phyloP scores from a whole-genome alignment of 352 stramenopile genomes.

The Phytopythium montanum region DNA sequence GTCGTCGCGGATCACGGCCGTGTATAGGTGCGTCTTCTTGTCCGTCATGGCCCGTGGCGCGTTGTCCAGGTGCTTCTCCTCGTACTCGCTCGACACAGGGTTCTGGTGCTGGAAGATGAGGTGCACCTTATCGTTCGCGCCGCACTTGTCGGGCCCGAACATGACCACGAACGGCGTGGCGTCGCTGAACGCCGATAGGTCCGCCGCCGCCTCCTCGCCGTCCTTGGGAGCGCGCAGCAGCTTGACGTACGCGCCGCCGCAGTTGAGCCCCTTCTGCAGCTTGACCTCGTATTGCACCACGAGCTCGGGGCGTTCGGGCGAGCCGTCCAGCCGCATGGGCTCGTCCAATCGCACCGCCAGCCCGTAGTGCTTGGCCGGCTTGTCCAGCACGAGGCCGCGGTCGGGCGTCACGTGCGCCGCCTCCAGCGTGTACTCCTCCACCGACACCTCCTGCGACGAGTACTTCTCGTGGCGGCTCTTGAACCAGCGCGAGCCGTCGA shows the following conservation, averaged over 20 bases:
- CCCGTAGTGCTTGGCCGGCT: constrained; percentile 73
- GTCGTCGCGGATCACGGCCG: constrained; percentile 85
- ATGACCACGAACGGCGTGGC: constrained; percentile 92
- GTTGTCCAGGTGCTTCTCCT: constrained; percentile 93
- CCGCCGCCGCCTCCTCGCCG: constrained; percentile 10
- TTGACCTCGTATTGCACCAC: constrained; percentile 96
- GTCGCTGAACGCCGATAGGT: constrained; percentile 76
- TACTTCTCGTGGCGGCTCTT: constrained; percentile 86
- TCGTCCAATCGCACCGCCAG: constrained; percentile 69
- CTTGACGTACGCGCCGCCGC: constrained; percentile 94
- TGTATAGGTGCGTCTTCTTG: constrained; percentile 91
- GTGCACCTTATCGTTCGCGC: constrained; percentile 92
- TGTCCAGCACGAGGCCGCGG: constrained; percentile 68
- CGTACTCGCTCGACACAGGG: constrained; percentile 86
- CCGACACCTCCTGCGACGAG: constrained; percentile 52
- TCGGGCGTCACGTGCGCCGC: constrained; percentile 54
- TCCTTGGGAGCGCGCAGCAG: constrained; percentile 69
- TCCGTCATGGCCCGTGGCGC: constrained; percentile 79
- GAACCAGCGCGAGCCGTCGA: constrained; percentile 75
- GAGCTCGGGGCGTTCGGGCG: constrained; percentile 70
- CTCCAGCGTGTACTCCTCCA: constrained; percentile 63
- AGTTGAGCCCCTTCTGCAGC: constrained; percentile 88
- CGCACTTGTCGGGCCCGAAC: constrained; percentile 96
- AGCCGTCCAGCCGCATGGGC: constrained; percentile 66
- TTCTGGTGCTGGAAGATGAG: constrained; percentile 96